These are phyloP conservation scores for Monosporascus sp. DNA, from an alignment of 2,329 filamentous ascomycete genomes.

Conservation along the genomic window DNA sequence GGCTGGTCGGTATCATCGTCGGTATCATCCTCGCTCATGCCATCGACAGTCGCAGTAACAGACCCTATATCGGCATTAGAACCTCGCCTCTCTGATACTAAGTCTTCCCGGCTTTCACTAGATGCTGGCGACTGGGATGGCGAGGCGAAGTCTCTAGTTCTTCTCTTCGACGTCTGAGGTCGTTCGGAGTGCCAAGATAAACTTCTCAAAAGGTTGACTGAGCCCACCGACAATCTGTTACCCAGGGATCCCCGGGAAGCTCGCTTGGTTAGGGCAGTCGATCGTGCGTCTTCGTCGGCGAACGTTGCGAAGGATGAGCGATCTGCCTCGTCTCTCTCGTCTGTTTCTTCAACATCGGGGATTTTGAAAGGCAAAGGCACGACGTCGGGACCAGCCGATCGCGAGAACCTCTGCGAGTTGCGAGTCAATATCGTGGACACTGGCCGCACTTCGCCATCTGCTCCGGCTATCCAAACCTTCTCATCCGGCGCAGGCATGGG, in stretches of 20 bases:
- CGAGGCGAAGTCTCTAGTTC: slow-evolving; percentile 12
- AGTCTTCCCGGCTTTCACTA: slow-evolving; percentile 39
- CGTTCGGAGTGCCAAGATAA: slow-evolving; percentile 32
- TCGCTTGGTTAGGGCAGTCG: slow-evolving; percentile 22
- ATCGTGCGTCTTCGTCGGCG: slow-evolving; percentile 50
- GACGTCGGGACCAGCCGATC: slow-evolving; percentile 45
- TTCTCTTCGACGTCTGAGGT: slow-evolving; percentile 21
- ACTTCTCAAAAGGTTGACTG: slow-evolving; percentile 37
- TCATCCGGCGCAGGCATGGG: slow-evolving; percentile 23
- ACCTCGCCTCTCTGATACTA: slow-evolving; percentile 31
- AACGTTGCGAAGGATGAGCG: slow-evolving; percentile 66
- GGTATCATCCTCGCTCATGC: slow-evolving; percentile 39
- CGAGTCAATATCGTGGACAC: slow-evolving; percentile 19
- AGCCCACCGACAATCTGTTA: slow-evolving; percentile 44
- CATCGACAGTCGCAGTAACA: slow-evolving; percentile 53
- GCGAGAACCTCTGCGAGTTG: slow-evolving; percentile 26
- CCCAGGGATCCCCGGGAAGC: slow-evolving; percentile 32
- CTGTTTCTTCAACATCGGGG: slow-evolving; percentile 29
- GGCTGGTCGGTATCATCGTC: slow-evolving; percentile 31
- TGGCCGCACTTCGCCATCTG: slow-evolving; percentile 26
- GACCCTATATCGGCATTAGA: slow-evolving; percentile 44
- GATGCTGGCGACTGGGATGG: slow-evolving; percentile 12
- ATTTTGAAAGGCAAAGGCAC: slow-evolving; percentile 62
- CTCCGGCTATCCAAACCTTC: slow-evolving; percentile 26
- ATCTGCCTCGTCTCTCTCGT: slow-evolving; percentile 41